Percentiles rank a stretch among this genome's conserved stretches.
phyloP scores from a whole-genome alignment of 805 yeast species.

The Myxozyma geophila region DNA sequence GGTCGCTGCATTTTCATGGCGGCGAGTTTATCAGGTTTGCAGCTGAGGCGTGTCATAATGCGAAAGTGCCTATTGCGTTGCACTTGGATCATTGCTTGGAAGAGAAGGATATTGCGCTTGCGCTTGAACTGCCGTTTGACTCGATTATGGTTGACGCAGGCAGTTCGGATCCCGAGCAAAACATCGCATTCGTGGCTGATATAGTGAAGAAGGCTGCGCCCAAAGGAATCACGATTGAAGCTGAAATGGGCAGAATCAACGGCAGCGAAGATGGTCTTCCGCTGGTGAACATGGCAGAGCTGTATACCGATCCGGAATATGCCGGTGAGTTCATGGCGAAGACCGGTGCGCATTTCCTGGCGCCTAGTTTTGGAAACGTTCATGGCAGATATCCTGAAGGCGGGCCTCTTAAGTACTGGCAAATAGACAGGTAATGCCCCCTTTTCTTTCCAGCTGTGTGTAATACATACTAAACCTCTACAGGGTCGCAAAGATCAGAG shows the following conservation, averaged over 20 bases:
- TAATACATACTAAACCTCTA: neutral
- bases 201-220: conserved; percentile 42
- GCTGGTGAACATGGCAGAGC: conserved; percentile 41
- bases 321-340: conserved; percentile 42
- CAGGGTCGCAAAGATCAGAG: conserved; percentile 11
- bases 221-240: conserved; percentile 45
- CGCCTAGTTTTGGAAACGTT: conserved; percentile 49
- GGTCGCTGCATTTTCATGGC: conserved; percentile 45
- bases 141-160: conserved; percentile 50
- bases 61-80: conserved; percentile 46
- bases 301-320: conserved; percentile 45
- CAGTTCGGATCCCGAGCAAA: conserved; percentile 45
- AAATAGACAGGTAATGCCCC: conserved; percentile 34
- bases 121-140: conserved; percentile 46
- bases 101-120: conserved; percentile 43
- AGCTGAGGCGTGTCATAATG: conserved; percentile 40
- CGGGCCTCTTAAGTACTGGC: conserved; percentile 45
- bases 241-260: conserved; percentile 48
- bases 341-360: conserved; percentile 46
- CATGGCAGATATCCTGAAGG: conserved; percentile 47
- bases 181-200: conserved; percentile 41
- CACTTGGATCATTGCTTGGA: conserved; percentile 48
- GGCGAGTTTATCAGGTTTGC: conserved; percentile 43
- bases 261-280: conserved; percentile 49
- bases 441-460: neutral